phyloP scores from a whole-genome alignment of 441 rosid genomes.

The Euphorbia schlechtendalii region DNA sequence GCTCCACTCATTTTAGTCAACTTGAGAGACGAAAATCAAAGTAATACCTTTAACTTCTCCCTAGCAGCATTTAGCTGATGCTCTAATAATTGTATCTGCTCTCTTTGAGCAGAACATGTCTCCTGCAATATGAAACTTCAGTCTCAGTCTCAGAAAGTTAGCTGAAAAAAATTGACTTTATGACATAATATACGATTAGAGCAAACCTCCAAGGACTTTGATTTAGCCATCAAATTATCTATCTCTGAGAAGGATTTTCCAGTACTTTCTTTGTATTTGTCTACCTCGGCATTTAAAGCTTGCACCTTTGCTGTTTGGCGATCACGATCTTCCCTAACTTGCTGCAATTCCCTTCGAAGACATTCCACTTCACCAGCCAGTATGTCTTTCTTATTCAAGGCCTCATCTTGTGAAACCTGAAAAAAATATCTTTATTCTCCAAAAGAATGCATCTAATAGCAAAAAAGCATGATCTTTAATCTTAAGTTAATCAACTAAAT shows the following conservation, averaged over 20 bases:
- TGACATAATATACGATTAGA: not conserved
- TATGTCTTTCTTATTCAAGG: slow-evolving; percentile 57
- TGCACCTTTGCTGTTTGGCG: slow-evolving; percentile 53
- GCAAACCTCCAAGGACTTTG: slow-evolving; percentile 79
- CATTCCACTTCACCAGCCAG: slow-evolving; percentile 56
- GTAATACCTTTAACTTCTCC: slow-evolving; percentile 70
- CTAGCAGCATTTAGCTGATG: slow-evolving; percentile 62
- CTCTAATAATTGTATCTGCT: slow-evolving; percentile 57
- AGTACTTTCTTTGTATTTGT: slow-evolving; percentile 56
- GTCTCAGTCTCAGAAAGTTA: slow-evolving; percentile 14
- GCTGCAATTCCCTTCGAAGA: slow-evolving; percentile 73
- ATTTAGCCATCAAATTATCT: slow-evolving; percentile 50
- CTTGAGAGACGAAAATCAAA: not conserved
- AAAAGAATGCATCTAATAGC: not conserved
- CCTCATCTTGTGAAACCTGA: slow-evolving; percentile 76
- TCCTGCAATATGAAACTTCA: slow-evolving; percentile 39
- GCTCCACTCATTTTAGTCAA: not conserved
- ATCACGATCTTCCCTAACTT: slow-evolving; percentile 90
- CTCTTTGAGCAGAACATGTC: slow-evolving; percentile 72
- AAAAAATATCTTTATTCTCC: slow-evolving; percentile 3
- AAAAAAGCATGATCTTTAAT: not conserved
- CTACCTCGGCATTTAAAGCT: slow-evolving; percentile 49
- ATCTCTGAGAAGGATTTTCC: slow-evolving; percentile 71
- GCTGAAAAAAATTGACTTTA: not conserved
- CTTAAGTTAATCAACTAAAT: not conserved